These are phyloP conservation scores for Diaporthe humulicola DNA, from an alignment of 2,329 filamentous ascomycete genomes.

Conservation along the genomic window DNA sequence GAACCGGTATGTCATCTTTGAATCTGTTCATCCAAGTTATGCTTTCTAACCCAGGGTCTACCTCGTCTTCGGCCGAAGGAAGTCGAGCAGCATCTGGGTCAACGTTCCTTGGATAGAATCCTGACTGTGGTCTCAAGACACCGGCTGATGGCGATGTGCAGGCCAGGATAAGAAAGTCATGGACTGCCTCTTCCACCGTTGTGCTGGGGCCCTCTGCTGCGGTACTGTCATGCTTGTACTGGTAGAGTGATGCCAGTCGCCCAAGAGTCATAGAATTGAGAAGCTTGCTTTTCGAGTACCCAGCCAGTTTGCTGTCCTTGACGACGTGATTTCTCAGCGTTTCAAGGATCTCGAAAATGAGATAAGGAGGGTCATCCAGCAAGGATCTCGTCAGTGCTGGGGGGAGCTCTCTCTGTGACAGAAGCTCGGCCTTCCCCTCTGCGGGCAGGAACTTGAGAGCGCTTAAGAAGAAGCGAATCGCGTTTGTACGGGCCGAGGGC, in stretches of 20 bases:
- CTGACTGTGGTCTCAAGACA: constrained; percentile 80
- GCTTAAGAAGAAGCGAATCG: constrained; percentile 83
- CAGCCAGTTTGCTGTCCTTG: constrained; percentile 79
- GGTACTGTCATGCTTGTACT: constrained; percentile 64
- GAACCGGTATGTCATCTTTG: constrained; percentile 76
- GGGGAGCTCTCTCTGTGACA: constrained; percentile 81
- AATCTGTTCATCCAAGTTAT: constrained; percentile 79
- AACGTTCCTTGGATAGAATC: constrained; percentile 84
- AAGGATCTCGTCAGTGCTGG: constrained; percentile 81
- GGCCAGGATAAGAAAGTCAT: constrained; percentile 80
- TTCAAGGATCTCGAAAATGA: constrained; percentile 81
- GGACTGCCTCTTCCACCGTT: constrained; percentile 76
- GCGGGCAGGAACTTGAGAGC: constrained; percentile 83
- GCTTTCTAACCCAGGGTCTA: constrained; percentile 76
- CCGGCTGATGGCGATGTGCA: constrained; percentile 83
- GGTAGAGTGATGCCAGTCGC: constrained; percentile 80
- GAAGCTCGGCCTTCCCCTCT: constrained; percentile 83
- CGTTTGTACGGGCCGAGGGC: constrained; percentile 86
- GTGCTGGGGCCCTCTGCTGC: constrained; percentile 54
- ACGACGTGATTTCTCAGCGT: constrained; percentile 79
- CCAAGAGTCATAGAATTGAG: constrained; percentile 82
- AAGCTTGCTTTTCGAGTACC: constrained; percentile 80
- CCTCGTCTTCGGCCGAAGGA: constrained; percentile 54
- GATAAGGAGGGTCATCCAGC: constrained; percentile 80
- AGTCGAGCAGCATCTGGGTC: constrained; percentile 67